These are phyloP conservation scores for Flaveria trinervia DNA, from an alignment of 129 eudicot genomes.

Conservation along the genomic window DNA sequence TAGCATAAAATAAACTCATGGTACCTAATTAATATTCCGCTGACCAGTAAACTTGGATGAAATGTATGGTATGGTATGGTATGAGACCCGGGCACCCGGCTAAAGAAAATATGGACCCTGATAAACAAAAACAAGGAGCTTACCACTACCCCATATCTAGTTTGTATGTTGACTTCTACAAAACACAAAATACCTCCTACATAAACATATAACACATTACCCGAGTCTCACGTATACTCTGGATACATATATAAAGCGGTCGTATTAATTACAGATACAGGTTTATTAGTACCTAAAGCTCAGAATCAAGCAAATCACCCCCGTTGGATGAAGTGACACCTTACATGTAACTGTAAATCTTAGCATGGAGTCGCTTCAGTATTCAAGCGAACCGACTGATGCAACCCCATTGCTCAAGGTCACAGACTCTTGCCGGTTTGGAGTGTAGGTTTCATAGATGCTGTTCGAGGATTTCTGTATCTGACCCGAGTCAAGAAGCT, in stretches of 20 bases:
- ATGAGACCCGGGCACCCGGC: no score
- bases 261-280: conserved; percentile 47
- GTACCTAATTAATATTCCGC: no score
- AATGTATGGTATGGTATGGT: no score
- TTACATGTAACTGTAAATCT: conserved; percentile 20
- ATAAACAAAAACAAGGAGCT: no score
- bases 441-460: conserved; percentile 46
- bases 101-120: no score
- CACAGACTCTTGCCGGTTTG: conserved; percentile 49
- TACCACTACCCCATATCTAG: no score
- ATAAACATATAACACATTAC: conserved; percentile 26
- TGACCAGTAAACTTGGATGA: no score
- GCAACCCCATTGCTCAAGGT: conserved; percentile 57
- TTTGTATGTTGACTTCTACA: no score
- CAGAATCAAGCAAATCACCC: conserved; percentile 31
- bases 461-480: conserved; percentile 40
- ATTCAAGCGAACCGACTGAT: conserved; percentile 71
- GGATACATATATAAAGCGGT: conserved; percentile 21
- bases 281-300: conserved; percentile 34
- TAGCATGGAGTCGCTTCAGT: conserved; percentile 38
- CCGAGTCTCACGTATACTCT: conserved; percentile 17
- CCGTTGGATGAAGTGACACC: conserved; percentile 15
- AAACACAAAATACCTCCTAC: conserved; percentile 5
- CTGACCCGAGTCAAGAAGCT: conserved; percentile 60
- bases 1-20: no score